phyloP scores from a whole-genome alignment of 257 asterid genomes.

The Thymus mandschuricus region DNA sequence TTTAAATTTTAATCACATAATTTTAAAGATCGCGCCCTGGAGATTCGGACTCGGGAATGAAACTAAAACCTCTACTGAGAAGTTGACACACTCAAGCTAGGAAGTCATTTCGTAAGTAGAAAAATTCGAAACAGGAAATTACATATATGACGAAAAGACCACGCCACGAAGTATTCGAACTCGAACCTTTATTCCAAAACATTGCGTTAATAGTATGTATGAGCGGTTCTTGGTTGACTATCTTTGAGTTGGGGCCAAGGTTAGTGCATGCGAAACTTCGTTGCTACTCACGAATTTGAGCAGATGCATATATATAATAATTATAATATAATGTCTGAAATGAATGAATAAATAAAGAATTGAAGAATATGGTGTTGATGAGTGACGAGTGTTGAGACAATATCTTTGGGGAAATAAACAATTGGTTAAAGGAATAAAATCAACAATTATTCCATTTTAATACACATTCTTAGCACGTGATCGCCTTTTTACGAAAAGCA shows the following conservation, averaged over 20 bases:
- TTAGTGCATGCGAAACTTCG: slow-evolving; percentile 39
- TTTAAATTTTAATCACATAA: no score
- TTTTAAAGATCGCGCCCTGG: no score
- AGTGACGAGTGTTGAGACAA: slow-evolving; percentile 27
- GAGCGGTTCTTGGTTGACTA: slow-evolving; percentile 18
- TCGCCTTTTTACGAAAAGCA: slow-evolving; percentile 1
- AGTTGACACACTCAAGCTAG: no score
- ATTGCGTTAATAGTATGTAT: not conserved
- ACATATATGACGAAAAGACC: no score
- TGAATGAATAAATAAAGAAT: not conserved
- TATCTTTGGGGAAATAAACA: slow-evolving; percentile 36
- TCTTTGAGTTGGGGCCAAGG: slow-evolving; percentile 35
- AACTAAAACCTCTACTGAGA: no score
- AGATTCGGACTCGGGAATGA: no score
- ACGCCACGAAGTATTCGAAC: no score
- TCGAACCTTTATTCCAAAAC: no score
- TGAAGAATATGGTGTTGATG: slow-evolving; percentile 25
- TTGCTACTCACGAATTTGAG: slow-evolving; percentile 26
- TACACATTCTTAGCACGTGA: slow-evolving; percentile 38
- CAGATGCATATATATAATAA: slow-evolving; percentile 10
- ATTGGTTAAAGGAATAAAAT: slow-evolving; percentile 8
- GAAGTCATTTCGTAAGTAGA: no score
- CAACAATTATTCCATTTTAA: slow-evolving; percentile 21
- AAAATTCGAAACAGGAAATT: no score
- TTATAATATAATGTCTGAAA: not conserved